Evolutionary conservation across 2,329 filamentous ascomycete species (phyloP).

Genomic region (Beauveria rudraprayagi): DNA sequence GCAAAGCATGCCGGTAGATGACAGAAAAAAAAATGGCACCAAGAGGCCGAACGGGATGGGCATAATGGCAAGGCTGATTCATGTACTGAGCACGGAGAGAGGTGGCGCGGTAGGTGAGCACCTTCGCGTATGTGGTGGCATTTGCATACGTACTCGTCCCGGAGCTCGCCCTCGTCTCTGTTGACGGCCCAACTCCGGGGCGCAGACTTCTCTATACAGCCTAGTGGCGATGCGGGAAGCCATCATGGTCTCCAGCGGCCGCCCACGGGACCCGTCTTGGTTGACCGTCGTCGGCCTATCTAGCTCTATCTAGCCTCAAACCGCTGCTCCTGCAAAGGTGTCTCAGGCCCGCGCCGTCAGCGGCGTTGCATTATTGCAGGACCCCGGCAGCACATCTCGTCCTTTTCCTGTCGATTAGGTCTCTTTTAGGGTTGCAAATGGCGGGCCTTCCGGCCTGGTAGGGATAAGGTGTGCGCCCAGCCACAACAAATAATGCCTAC

Average conservation of each 20-base stretch:
- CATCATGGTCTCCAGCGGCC: neutral
- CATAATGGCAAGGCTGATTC: too few relatives aligned
- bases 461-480: neutral
- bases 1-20: neutral
- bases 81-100: too few relatives aligned
- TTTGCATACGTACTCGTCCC: neutral
- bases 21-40: neutral
- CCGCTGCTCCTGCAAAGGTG: neutral
- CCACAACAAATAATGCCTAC: neutral
- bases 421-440: neutral
- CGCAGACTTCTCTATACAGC: neutral
- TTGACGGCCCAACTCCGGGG: neutral
- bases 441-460: neutral
- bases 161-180: neutral
- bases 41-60: neutral
- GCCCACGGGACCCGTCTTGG: neutral
- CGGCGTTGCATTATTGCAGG: neutral
- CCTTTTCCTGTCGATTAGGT: neutral
- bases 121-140: neutral
- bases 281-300: conserved; percentile 16
- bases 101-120: neutral
- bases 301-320: neutral
- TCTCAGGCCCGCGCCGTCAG: neutral
- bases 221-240: conserved; percentile 2
- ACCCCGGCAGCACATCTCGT: neutral